Conservation (phyloP, 106 monocot species). For the Dioscorea dumetorum region DNA sequence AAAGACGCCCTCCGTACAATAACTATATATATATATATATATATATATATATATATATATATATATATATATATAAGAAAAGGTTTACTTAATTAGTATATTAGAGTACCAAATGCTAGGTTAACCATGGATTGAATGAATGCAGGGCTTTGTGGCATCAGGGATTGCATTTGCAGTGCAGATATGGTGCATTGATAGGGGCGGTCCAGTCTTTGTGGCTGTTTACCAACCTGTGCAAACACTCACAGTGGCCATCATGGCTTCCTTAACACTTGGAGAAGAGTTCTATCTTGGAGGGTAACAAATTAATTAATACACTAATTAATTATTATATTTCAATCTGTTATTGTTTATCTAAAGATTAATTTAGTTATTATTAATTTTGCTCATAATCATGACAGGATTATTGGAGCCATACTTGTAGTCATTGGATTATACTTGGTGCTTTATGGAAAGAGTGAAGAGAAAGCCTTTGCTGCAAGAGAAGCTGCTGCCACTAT, state of each 20-base stretch:
- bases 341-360: background rate
- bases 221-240: slow-evolving; percentile 98
- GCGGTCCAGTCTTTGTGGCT: slow-evolving; percentile 95
- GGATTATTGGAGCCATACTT: slow-evolving; percentile 83
- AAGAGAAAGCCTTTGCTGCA: slow-evolving; percentile 61
- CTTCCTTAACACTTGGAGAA: slow-evolving; percentile 73
- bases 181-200: slow-evolving; percentile 99
- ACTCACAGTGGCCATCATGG: slow-evolving; percentile 88
- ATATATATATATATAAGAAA: too few relatives aligned
- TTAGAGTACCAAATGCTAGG: too few relatives aligned
- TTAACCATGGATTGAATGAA: too few relatives aligned
- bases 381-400: slow-evolving; percentile 9
- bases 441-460: slow-evolving; percentile 84
- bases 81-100: too few relatives aligned
- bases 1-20: too few relatives aligned
- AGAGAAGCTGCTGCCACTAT: slow-evolving; percentile 27
- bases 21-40: too few relatives aligned
- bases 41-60: too few relatives aligned
- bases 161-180: slow-evolving; percentile 96
- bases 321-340: background rate
- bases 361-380: background rate
- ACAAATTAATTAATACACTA: too few relatives aligned
- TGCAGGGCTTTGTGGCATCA: slow-evolving; percentile 87
- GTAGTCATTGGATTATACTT: slow-evolving; percentile 82
- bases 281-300: slow-evolving; percentile 96